Base-by-base conservation (phyloP, 768 basidiomycete species). In the Lactarius sanguifluus region DNA sequence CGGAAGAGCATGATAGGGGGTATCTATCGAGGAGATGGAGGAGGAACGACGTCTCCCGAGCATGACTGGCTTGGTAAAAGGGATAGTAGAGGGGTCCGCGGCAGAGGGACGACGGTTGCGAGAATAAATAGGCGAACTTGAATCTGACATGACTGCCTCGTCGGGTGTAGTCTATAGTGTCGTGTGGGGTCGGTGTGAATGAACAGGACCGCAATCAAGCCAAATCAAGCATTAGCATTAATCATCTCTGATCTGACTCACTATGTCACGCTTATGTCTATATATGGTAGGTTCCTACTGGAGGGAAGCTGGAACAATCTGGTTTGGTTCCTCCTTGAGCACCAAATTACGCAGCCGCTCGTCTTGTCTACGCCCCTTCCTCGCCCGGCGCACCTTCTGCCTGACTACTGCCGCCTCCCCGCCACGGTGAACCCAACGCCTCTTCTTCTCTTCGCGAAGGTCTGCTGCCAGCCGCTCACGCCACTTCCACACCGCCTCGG, bases 401-500 rank as follows among this genome's bases (percentile, higher is more conserved):
- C 71, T 64, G 64, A 61, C 34, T 64, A 72, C 30, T 54, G 65
- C 67, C 56, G 71, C 73, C 71, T 77, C 75, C 13, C 59, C 72
- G n/a, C 77, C 77, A 23, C 76, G 73, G 61, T 75, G 78, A 59
- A 82, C 73, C 81, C 80, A 81, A 56, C 82, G 83, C 69, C 81
- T 82, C 79, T 87, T 88, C 77, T 83, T 81, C 74, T 85, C 82
- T 59, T 81, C 84, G 69, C 84, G 83, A 66, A 82, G 78, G 68
- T 89, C 82, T 59, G 83, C 81, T 64, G 83, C 81, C 64, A 91
- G 66, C 69, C 80, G 79, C 72, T 85, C 80, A 67, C 86, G 81
- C 83, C 86, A 93, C 76, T 87, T 90, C 80, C 85, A 92, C 41
- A 82, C 81, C 57, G 89, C 92, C 72, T 93, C 91, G 13, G 87